phyloP scores from a whole-genome alignment of 495 filamentous ascomycete genomes.

The Bacidia gigantensis region DNA sequence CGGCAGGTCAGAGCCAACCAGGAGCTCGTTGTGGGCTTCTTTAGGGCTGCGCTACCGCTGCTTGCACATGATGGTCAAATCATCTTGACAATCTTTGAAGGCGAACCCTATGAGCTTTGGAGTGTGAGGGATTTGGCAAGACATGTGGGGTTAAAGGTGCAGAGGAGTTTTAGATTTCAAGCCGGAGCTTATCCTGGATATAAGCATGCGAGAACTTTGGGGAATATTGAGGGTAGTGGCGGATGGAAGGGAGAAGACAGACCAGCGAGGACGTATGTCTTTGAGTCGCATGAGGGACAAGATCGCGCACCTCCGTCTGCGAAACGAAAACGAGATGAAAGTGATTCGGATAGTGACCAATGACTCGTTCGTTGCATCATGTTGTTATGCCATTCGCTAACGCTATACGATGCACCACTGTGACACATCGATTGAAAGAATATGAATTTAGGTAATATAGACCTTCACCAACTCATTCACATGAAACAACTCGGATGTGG shows the following conservation, averaged over 20 bases:
- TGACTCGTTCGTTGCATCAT: not conserved
- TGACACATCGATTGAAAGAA: not conserved
- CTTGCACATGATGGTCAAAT: slow-evolving; percentile 48
- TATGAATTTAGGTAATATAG: slow-evolving; percentile 46
- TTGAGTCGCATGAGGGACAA: slow-evolving; percentile 49
- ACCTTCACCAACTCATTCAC: slow-evolving; percentile 64
- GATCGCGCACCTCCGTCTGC: slow-evolving; percentile 10
- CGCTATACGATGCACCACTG: not conserved
- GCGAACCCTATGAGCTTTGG: slow-evolving; percentile 88
- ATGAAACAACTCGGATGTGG: slow-evolving; percentile 53
- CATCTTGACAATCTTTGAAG: slow-evolving; percentile 80
- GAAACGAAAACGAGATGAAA: slow-evolving; percentile 30
- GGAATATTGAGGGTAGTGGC: slow-evolving; percentile 49
- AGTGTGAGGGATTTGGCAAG: slow-evolving; percentile 77
- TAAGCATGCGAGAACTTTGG: slow-evolving; percentile 74
- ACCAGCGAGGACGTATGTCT: slow-evolving; percentile 62
- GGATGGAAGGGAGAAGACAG: slow-evolving; percentile 73
- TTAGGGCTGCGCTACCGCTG: slow-evolving; percentile 44
- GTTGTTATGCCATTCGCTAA: not conserved
- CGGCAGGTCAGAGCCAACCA: slow-evolving; percentile 88
- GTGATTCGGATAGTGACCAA: slow-evolving; percentile 30
- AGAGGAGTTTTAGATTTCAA: slow-evolving; percentile 65
- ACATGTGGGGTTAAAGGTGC: slow-evolving; percentile 61
- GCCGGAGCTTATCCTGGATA: slow-evolving; percentile 70
- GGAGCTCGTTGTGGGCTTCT: slow-evolving; percentile 73